These are phyloP conservation scores for Pleurotus sapidus DNA, from an alignment of 768 basidiomycete genomes.

Conservation along the genomic window DNA sequence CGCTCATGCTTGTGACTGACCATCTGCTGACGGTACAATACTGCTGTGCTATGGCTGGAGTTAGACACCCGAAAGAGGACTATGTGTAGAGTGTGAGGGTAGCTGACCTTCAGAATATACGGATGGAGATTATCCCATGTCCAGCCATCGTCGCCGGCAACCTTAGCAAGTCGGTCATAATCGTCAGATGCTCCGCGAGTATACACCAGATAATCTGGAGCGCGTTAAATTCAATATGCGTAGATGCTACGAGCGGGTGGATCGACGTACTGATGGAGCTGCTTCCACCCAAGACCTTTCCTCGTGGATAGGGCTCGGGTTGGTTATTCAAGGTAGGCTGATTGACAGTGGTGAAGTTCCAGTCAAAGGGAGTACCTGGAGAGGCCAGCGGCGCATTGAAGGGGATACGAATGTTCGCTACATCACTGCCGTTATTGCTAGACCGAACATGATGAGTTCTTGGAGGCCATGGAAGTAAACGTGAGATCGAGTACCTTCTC, in stretches of 20 bases:
- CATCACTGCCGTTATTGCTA: not conserved
- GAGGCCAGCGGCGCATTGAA: not conserved
- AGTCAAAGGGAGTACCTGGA: slow-evolving; percentile 7
- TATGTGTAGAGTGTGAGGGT: not conserved
- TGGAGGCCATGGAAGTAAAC: not conserved
- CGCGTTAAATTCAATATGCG: not conserved
- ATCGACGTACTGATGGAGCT: slow-evolving; percentile 19
- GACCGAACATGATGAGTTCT: not conserved
- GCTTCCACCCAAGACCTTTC: slow-evolving; percentile 16
- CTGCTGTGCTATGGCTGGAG: too few relatives aligned
- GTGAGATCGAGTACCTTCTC: not conserved
- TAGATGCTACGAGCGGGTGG: not conserved
- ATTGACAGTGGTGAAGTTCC: slow-evolving; percentile 19
- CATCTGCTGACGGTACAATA: too few relatives aligned
- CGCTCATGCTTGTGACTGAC: too few relatives aligned
- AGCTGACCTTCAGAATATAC: slow-evolving; percentile 21
- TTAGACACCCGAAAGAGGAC: too few relatives aligned
- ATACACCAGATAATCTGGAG: slow-evolving; percentile 18
- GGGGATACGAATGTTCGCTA: not conserved
- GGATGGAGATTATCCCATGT: slow-evolving; percentile 22
- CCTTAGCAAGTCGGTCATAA: slow-evolving; percentile 17
- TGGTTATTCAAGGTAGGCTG: slow-evolving; percentile 15
- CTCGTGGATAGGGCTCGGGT: slow-evolving; percentile 13
- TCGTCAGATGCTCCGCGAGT: slow-evolving; percentile 24
- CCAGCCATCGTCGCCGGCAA: slow-evolving; percentile 25